These are phyloP conservation scores for Extremus antarcticus DNA, from an alignment of 495 filamentous ascomycete species.

Conservation along the genomic window DNA sequence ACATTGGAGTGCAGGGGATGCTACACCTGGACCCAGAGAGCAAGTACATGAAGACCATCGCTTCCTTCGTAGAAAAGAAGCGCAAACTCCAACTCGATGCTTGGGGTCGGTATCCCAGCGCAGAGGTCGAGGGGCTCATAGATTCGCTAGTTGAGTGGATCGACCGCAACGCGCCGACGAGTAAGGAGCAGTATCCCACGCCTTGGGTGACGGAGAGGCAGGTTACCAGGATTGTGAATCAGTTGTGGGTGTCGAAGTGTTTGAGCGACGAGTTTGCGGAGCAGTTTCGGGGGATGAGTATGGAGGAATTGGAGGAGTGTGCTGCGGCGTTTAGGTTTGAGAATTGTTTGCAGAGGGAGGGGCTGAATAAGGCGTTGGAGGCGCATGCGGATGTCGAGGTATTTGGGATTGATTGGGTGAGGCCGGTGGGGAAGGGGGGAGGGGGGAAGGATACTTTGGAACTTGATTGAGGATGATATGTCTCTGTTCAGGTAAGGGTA, in stretches of 20 bases:
- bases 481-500: background rate
- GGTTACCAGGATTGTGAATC: conserved; percentile 39
- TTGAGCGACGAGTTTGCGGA: conserved; percentile 48
- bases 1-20: conserved; percentile 56
- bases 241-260: conserved; percentile 43
- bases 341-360: conserved; percentile 44
- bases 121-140: conserved; percentile 31
- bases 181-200: conserved; percentile 42
- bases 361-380: conserved; percentile 44
- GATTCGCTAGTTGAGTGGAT: conserved; percentile 35
- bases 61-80: conserved; percentile 48
- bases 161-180: conserved; percentile 30
- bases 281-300: conserved; percentile 43
- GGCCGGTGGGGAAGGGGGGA: background rate
- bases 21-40: conserved; percentile 38
- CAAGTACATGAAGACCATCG: conserved; percentile 40
- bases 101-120: conserved; percentile 40
- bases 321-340: conserved; percentile 48
- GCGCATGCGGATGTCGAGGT: conserved; percentile 24
- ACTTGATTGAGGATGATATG: background rate
- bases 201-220: conserved; percentile 49
- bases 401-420: background rate
- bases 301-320: conserved; percentile 45
- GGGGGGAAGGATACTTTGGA: background rate
- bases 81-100: conserved; percentile 40